Percentiles rank a stretch among this genome's conserved stretches.
These are phyloP conservation scores for Lepidium africanum DNA, from an alignment of 345 rosid species.

Conservation along the genomic window DNA sequence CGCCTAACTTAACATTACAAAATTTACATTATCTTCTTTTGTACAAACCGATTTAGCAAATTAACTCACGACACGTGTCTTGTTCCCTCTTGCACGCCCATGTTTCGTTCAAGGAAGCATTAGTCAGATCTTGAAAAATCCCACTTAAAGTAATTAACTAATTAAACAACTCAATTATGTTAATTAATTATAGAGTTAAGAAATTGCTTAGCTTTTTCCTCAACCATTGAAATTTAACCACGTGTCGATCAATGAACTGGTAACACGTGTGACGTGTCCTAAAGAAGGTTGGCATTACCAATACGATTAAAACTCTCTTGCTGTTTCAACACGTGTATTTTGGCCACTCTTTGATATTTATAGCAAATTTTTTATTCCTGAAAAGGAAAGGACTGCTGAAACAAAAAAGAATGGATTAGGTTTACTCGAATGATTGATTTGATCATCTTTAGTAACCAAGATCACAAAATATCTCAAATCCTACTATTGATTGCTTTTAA, in stretches of 20 bases:
- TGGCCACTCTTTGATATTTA: neutral
- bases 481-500: neutral
- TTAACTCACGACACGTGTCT: neutral
- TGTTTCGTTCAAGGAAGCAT: conserved; percentile 12
- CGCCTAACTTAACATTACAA: neutral
- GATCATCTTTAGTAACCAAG: neutral
- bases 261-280: neutral
- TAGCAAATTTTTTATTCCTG: neutral
- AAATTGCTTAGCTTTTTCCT: neutral
- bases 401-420: neutral
- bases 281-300: conserved; percentile 15
- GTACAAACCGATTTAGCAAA: neutral
- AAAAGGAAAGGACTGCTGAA: conserved; percentile 17
- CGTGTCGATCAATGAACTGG: neutral
- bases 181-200: neutral
- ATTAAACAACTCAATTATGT: neutral
- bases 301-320: conserved; percentile 26
- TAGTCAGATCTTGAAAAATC: neutral
- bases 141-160: neutral
- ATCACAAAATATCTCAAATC: conserved; percentile 9
- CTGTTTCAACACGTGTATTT: conserved; percentile 15
- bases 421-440: neutral
- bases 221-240: neutral
- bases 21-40: neutral
- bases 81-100: neutral